Conservation (phyloP, 1,284 basidiomycete species). For the Trichosporon inkin region DNA sequence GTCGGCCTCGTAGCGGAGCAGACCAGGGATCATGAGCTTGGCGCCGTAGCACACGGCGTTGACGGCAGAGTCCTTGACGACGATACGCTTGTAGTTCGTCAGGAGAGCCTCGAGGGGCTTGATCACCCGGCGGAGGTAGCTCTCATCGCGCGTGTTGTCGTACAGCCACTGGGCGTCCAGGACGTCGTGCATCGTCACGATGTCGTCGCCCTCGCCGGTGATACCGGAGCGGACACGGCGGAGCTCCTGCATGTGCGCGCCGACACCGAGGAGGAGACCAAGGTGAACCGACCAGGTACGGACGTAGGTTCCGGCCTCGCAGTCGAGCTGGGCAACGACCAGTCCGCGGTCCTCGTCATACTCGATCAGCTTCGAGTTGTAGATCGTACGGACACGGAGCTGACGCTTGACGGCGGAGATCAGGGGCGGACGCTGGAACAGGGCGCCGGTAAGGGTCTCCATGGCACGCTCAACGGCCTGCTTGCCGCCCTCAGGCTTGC, state of each 20-base stretch:
- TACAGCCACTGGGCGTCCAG: constrained; percentile 98
- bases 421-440: constrained; percentile 97
- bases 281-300: constrained; percentile 97
- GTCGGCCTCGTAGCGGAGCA: constrained; percentile 93
- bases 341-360: constrained; percentile 97
- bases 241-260: constrained; percentile 99
- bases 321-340: constrained; percentile 96
- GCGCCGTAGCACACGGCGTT: constrained; percentile 99
- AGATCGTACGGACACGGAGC: constrained; percentile 94
- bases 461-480: constrained; percentile 73
- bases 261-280: constrained; percentile 89
- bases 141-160: constrained; percentile 98
- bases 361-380: constrained; percentile 93
- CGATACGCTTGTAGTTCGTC: constrained; percentile 95
- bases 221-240: constrained; percentile 92
- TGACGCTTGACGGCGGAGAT: constrained; percentile 99
- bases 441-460: constrained; percentile 94
- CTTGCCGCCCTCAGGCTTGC: constrained; percentile 72
- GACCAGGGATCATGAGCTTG: constrained; percentile 98
- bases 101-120: constrained; percentile 91
- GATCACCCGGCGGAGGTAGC: constrained; percentile 92
- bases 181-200: constrained; percentile 99
- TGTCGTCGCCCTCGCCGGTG: constrained; percentile 94
- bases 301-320: constrained; percentile 93
- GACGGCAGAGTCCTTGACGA: constrained; percentile 98